Base-by-base conservation (phyloP, 768 basidiomycete species). In the Tricholoma sp. region DNA sequence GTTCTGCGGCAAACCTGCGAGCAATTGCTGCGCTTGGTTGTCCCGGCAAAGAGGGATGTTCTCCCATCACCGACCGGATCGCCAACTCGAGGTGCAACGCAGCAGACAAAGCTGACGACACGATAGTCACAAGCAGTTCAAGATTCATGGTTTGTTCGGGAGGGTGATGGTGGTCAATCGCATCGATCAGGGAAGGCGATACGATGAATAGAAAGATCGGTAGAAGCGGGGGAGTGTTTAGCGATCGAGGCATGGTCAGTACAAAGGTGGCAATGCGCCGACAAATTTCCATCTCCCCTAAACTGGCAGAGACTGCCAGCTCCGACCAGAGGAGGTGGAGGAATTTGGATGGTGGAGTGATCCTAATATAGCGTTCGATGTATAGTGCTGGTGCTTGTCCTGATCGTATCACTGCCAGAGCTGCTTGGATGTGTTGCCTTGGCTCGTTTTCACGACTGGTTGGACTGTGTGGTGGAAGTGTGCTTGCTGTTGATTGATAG, bases 41-140 rank as follows among this genome's bases (percentile, higher is more conserved):
- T 10, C 89, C 89, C 10, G 89, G 70, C 6, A 81, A 71, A 14
- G 73, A 69, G 18, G 72, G 69, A 52, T 80, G 75, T 53, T 84
- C 81, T 47, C 75, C 76, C 57, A 76, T 74, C 29, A 81, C 76
- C 5, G 79, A 76, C 53, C 79, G 78, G 58, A 87, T 71, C 10
- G 86, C 86, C 75, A 85, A 80, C 66, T 92, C 90, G 9, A 89
- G 67, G 61, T 91, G 86, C 51, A 88, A 72, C 0, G 86, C 83
- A 1, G 82, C 79, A 1, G 85, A 85, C 35, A 92, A 75, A 0
- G 81, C 76, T 1, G 86, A 87, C 7, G 86, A 81, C 18, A 90
- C 72, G 52, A 88, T 74, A 3, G 78, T 75, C n/a, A 82, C 81
- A 21, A 91, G 67, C 27, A 90, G 75, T 65, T 93, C 89, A 4